Base-by-base conservation (phyloP, 139 green algal species). In the Ettlia oleoabundans region DNA sequence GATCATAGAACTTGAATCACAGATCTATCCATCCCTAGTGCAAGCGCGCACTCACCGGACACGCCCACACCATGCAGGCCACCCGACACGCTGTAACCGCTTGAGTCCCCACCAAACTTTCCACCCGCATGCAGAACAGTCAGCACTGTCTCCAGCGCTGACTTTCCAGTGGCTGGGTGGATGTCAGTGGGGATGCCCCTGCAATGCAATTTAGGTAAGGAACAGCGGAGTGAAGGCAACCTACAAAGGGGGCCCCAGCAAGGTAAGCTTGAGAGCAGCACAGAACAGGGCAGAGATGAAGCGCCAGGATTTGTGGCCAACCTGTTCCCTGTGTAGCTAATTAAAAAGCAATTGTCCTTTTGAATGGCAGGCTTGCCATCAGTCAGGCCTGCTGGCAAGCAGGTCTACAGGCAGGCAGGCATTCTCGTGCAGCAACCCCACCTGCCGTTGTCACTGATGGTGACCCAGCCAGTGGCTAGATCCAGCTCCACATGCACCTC, bases 31-130 rank as follows among this genome's bases (percentile, higher is more conserved):
- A n/a, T n/a, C n/a, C n/a, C 62, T 38, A 6, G 26, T 28, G 26
- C 28, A 33, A 68, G 28, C 26, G 62, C 62, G 35, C 26, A 30
- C 68, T 13, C 73, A 80, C 73, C 97, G 22, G 87, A 95, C 26
- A 99, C 82, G 63, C 97, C 97, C 28, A 99, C 97, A n/a, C 97
- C 97, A 82, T 99, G 97, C 78, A 99, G 90, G 3, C 97, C 97
- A 4, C 97, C 97, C 4, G 91, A 96, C 13, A 98, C 93, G 26
- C 62, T 82, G 89, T 98, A 98, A 6, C 95, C 92, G 74, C 79
- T 94, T 51, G 76, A 74, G 58, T 95, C 89, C 7, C 93, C 92
- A 1, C 96, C 97, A 88, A 99, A 99, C 88, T 99, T 99, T 86
- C 97, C 97, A 21, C 97, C 97, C 10, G 97, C 97, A 86, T 99